Percentiles rank a stretch among this genome's conserved stretches.
Evolutionary conservation across 2,329 filamentous ascomycete species (phyloP).

Genomic region (Calonectria henricotiae): DNA sequence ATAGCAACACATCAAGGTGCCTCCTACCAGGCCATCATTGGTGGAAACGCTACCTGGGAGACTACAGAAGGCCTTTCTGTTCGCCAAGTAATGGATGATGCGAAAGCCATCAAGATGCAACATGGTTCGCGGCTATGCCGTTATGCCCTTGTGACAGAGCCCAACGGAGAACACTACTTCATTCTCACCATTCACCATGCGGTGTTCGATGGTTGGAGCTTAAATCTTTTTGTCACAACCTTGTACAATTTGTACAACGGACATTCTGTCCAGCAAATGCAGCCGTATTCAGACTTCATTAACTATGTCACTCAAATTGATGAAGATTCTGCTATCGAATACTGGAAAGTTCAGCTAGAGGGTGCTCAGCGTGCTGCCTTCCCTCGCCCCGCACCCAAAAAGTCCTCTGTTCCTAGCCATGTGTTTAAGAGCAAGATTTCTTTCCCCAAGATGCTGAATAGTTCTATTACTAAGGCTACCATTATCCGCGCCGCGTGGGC

Average conservation of each 20-base stretch:
- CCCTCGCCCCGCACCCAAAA: background rate
- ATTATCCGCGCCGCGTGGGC: constrained; percentile 26
- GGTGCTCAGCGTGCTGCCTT: constrained; percentile 9
- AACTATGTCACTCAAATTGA: background rate
- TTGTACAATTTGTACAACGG: constrained; percentile 2
- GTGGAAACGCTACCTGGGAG: constrained; percentile 3
- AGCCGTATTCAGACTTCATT: constrained; percentile 9
- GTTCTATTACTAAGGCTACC: constrained; percentile 15
- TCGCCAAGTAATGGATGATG: background rate
- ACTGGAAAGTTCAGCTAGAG: constrained; percentile 2
- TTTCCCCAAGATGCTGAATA: background rate
- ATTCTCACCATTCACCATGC: constrained; percentile 5
- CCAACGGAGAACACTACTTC: background rate
- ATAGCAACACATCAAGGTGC: background rate
- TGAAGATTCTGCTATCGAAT: background rate
- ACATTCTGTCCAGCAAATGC: background rate
- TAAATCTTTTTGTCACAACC: background rate
- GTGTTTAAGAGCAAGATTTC: background rate
- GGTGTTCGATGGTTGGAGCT: constrained; percentile 47
- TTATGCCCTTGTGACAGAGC: constrained; percentile 5
- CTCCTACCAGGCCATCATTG: constrained; percentile 1
- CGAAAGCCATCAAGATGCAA: constrained; percentile 3
- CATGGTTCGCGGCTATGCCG: constrained; percentile 4
- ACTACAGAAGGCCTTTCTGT: background rate
- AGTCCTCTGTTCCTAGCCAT: background rate